A percentile compares a stretch with the other conserved stretches of the same genome.
Conservation (phyloP, 768 basidiomycete genomes). For the Solioccasus polychromus region DNA sequence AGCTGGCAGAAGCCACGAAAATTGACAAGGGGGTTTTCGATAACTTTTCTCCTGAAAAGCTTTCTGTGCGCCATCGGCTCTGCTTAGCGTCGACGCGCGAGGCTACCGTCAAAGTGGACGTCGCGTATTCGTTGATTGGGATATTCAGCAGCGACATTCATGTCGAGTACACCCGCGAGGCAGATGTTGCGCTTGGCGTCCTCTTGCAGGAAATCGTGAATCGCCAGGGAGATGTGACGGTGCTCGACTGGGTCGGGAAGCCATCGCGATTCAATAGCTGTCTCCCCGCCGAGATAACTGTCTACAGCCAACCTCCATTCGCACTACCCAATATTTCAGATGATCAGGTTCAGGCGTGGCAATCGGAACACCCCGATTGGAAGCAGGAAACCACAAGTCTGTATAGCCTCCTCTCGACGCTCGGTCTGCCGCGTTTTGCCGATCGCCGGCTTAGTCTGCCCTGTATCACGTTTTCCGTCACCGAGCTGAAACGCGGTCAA, state of each 20-base stretch:
- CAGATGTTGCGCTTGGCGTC: neutral
- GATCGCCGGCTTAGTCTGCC: slow-evolving; percentile 2
- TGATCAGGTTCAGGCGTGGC: too few species aligned
- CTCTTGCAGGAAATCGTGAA: slow-evolving; percentile 1
- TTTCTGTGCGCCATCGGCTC: neutral
- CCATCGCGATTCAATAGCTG: neutral
- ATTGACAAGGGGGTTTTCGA: neutral
- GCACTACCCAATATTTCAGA: neutral
- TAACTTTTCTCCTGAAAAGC: neutral
- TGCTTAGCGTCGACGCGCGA: slow-evolving; percentile 14
- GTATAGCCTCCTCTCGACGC: neutral
- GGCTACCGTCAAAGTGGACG: slow-evolving; percentile 18
- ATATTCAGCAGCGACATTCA: slow-evolving; percentile 6
- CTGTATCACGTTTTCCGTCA: neutral
- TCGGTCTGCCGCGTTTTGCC: neutral
- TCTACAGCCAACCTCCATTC: neutral
- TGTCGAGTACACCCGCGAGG: neutral
- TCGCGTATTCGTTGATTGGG: slow-evolving; percentile 19
- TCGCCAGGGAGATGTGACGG: neutral
- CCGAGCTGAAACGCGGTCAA: neutral
- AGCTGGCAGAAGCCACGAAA: neutral
- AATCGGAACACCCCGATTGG: neutral
- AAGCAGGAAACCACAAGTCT: neutral
- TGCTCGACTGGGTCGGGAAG: slow-evolving; percentile 1
- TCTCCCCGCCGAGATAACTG: neutral